Percentiles rank a stretch among this genome's conserved stretches.
Conservation (phyloP, 257 asterid genomes). For the Cynanchum wilfordii region DNA sequence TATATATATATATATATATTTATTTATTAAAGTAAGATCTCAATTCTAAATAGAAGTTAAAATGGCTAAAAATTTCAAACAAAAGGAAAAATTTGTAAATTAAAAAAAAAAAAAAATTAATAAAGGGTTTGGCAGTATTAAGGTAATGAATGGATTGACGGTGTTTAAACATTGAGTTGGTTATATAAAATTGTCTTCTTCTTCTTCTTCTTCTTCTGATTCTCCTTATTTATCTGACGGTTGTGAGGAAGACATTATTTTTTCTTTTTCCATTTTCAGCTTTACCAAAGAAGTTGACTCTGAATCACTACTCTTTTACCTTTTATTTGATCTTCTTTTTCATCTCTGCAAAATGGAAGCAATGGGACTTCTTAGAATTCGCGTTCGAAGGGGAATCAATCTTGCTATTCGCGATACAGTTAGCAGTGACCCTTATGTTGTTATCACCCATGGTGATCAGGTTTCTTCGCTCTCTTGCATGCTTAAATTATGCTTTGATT, state of each 20-base stretch:
- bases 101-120: too few species aligned
- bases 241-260: not conserved
- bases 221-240: constrained; percentile 1
- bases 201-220: not conserved
- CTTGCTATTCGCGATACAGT: constrained; percentile 70
- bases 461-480: constrained; percentile 24
- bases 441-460: constrained; percentile 54
- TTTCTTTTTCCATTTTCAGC: not conserved
- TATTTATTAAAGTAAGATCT: too few species aligned
- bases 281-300: not conserved
- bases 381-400: constrained; percentile 55
- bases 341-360: constrained; percentile 26
- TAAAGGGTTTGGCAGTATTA: too few species aligned
- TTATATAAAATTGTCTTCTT: not conserved
- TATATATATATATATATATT: too few species aligned
- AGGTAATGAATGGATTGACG: not conserved
- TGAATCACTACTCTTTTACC: too few species aligned
- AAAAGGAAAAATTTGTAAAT: too few species aligned
- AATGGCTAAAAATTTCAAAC: too few species aligned
- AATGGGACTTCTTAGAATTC: constrained; percentile 52
- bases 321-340: not conserved
- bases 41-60: too few species aligned
- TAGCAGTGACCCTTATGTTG: constrained; percentile 79
- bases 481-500: too few species aligned
- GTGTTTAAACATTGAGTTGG: not conserved